Percentiles rank a stretch among this genome's conserved stretches.
Evolutionary conservation across 495 filamentous ascomycete genomes (phyloP).

Genomic region (Hamigera avellanea): DNA sequence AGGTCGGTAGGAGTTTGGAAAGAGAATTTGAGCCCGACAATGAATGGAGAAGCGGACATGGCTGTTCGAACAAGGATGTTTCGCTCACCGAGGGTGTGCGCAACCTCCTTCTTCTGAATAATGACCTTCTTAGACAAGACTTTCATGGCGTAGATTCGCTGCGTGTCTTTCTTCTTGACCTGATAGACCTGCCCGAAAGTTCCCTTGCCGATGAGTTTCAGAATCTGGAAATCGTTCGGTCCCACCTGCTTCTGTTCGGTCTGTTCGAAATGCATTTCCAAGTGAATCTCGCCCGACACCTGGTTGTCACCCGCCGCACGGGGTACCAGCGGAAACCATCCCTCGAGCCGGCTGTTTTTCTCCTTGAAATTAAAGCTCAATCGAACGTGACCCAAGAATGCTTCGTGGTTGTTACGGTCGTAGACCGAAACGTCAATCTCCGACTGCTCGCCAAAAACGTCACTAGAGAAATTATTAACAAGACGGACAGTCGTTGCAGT

Average conservation of each 20-base stretch:
- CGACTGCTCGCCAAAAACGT: conserved; percentile 86
- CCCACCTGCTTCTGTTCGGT: conserved; percentile 90
- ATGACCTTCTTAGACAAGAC: conserved; percentile 98
- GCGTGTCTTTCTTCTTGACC: conserved; percentile 95
- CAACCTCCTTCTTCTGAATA: conserved; percentile 98
- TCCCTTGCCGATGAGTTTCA: conserved; percentile 94
- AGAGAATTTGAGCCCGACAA: conserved; percentile 96
- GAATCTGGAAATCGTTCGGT: conserved; percentile 90
- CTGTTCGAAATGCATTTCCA: conserved; percentile 76
- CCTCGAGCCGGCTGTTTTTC: conserved; percentile 58
- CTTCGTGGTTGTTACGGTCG: conserved; percentile 73
- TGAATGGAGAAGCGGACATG: conserved; percentile 91
- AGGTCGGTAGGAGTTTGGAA: conserved; percentile 97
- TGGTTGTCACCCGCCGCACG: conserved; percentile 52
- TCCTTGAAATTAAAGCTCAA: conserved; percentile 56
- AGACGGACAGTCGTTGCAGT: conserved; percentile 2
- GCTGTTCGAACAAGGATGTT: conserved; percentile 96
- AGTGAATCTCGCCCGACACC: conserved; percentile 83
- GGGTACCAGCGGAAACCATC: conserved; percentile 73
- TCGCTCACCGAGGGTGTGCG: conserved; percentile 90
- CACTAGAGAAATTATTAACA: conserved; percentile 39
- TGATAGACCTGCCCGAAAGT: conserved; percentile 99
- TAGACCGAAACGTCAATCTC: conserved; percentile 92
- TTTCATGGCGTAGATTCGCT: conserved; percentile 97
- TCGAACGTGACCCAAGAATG: conserved; percentile 84